These are phyloP conservation scores for Niebla homalea DNA, from an alignment of 495 filamentous ascomycete genomes.

Conservation along the genomic window DNA sequence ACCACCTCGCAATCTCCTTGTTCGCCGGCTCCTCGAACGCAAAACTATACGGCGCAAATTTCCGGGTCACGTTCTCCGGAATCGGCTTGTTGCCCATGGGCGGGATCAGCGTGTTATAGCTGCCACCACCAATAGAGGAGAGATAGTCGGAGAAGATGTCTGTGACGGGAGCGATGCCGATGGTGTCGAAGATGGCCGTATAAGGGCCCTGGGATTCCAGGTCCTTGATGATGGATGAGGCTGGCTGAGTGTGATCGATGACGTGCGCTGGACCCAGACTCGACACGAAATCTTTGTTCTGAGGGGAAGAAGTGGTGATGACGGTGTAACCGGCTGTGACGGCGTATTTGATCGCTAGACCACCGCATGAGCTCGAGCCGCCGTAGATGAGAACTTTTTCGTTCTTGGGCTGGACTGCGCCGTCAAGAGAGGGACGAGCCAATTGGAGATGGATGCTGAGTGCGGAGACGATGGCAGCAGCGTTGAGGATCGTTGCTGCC, in stretches of 20 bases:
- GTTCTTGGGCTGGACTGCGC: conserved; percentile 4
- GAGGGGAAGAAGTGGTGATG: conserved; percentile 23
- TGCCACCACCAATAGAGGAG: not conserved
- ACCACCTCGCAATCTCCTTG: not conserved
- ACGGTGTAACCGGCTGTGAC: conserved; percentile 20
- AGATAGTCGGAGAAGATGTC: not conserved
- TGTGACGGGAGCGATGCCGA: not conserved
- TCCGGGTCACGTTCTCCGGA: not conserved
- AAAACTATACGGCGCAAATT: not conserved
- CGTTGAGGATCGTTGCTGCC: conserved; percentile 5
- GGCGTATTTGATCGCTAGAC: conserved; percentile 20
- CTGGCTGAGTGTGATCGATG: conserved; percentile 12
- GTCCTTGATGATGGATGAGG: not conserved
- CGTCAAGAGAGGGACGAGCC: conserved; percentile 1
- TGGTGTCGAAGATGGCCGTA: conserved; percentile 2
- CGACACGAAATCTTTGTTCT: conserved; percentile 20
- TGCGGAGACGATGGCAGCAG: conserved; percentile 12
- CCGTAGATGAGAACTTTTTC: conserved; percentile 23
- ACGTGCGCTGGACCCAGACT: conserved; percentile 12
- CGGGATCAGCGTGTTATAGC: not conserved
- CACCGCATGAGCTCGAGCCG: conserved; percentile 18
- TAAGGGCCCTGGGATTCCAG: conserved; percentile 13
- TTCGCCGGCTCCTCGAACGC: not conserved
- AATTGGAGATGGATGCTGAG: conserved; percentile 15
- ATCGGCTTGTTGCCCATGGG: not conserved